These are phyloP conservation scores for Lodderomyces elongisporus DNA, from an alignment of 1,139 yeast genomes.

Conservation along the genomic window DNA sequence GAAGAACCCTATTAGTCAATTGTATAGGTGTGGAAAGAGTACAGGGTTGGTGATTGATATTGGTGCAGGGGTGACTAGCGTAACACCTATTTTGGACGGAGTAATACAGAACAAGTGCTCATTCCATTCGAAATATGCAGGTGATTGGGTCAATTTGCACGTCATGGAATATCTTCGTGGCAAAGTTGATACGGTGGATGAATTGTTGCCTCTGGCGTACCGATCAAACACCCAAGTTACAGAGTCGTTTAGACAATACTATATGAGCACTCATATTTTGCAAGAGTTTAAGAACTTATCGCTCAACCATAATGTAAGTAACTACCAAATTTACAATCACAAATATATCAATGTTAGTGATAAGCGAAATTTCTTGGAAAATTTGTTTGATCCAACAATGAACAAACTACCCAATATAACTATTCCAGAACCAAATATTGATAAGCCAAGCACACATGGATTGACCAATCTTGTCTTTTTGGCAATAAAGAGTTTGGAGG, in stretches of 20 bases:
- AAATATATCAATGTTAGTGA: conserved; percentile 31
- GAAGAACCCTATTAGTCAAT: conserved; percentile 66
- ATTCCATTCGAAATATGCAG: conserved; percentile 59
- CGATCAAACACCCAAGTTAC: conserved; percentile 17
- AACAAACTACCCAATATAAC: conserved; percentile 28
- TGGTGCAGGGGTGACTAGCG: conserved; percentile 56
- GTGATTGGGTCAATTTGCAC: conserved; percentile 62
- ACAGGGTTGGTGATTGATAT: conserved; percentile 67
- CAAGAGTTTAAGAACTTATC: conserved; percentile 32
- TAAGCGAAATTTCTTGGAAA: conserved; percentile 46
- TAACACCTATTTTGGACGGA: conserved; percentile 72
- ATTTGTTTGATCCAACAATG: conserved; percentile 50
- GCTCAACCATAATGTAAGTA: conserved; percentile 19
- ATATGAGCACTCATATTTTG: conserved; percentile 35
- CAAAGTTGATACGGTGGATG: conserved; percentile 21
- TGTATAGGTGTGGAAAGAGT: conserved; percentile 63
- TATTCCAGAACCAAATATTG: conserved; percentile 36
- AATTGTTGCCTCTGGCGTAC: conserved; percentile 25
- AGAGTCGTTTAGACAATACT: conserved; percentile 46
- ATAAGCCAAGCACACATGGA: conserved; percentile 39
- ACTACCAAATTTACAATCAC: conserved; percentile 48
- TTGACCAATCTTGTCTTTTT: conserved; percentile 36
- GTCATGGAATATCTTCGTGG: conserved; percentile 35
- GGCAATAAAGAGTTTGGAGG: conserved; percentile 33
- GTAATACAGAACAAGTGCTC: conserved; percentile 57